A percentile compares a stretch with the other conserved stretches of the same genome.
Conservation (phyloP, 1,139 yeast genomes). For the Pichia cactophila region DNA sequence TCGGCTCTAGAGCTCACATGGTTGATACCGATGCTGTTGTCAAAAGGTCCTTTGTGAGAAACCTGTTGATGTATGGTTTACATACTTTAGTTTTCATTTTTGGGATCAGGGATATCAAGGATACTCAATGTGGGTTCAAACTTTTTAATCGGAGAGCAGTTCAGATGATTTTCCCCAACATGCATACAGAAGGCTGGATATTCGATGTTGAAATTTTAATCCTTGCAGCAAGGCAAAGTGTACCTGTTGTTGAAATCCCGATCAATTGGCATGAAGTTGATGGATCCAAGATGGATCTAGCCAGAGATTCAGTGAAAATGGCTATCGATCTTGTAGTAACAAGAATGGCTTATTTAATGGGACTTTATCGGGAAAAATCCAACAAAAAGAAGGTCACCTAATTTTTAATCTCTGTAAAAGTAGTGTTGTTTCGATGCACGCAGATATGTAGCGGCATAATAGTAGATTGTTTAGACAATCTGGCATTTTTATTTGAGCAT, state of each 20-base stretch:
- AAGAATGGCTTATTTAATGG: constrained; percentile 78
- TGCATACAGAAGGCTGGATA: constrained; percentile 98
- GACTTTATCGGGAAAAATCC: constrained; percentile 45
- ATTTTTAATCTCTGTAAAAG: background rate
- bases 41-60: constrained; percentile 78
- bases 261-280: constrained; percentile 96
- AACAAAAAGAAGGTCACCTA: background rate
- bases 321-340: constrained; percentile 93
- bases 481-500: too few relatives aligned
- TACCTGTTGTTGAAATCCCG: constrained; percentile 68
- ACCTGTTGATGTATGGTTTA: constrained; percentile 86
- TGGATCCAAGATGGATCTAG: constrained; percentile 89
- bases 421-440: background rate
- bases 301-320: constrained; percentile 86
- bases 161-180: constrained; percentile 63
- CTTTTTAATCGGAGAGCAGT: constrained; percentile 71
- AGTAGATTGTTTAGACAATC: too few relatives aligned
- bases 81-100: constrained; percentile 80
- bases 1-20: constrained; percentile 97
- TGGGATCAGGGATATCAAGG: constrained; percentile 80
- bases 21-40: constrained; percentile 95
- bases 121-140: constrained; percentile 97
- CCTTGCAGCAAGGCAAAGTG: constrained; percentile 63
- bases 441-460: too few relatives aligned
- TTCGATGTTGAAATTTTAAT: constrained; percentile 90